Base-by-base conservation (phyloP, 768 basidiomycete genomes). In the Infundibulicybe gibba region DNA sequence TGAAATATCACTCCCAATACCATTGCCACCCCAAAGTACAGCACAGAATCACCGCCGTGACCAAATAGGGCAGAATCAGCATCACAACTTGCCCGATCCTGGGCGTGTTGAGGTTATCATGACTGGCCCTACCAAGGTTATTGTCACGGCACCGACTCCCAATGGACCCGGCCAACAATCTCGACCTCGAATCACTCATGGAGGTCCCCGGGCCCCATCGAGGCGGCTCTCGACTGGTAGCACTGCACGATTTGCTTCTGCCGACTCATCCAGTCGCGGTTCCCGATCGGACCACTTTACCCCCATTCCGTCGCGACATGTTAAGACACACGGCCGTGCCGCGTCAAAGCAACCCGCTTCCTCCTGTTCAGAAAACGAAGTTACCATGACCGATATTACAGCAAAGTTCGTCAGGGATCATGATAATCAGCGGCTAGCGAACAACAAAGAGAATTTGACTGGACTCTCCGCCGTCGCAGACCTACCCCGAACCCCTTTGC, bases 111-210 rank as follows among this genome's bases (percentile, higher is more conserved):
- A 69, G 30, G 66, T 75, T 25, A 56, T 77, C 14, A 69, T 76
- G 66, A 68, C 65, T 35, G 73, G 67, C 0, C 76, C 75, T 3
- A 77, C 76, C 16, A 75, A 67, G 49, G 76, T 78, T 14, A 76
- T 77, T 32, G 70, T 77, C 8, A 80, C 76, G 4, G 76, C 76
- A 6, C 74, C 77, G n/a, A 79, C 77, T 0, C 77, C 76, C 14
- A 65, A 67, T 47, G 58, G 57, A 31, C 54, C 58, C 42, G 67
- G 61, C 14, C 61, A 64, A 14, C 65, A 57, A 45, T 68, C 71
- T 32, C 64, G 72, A 43, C 72, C 71, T 38, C 66, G 69, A 21
- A 25, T 25, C 25, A 25, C 25, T 25, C 25, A 8, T 25, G 25
- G 25, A 25, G 76, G 77, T 2, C 71, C 78, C 14, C 71, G 72